Evolutionary conservation across 257 asterid genomes (phyloP), one percentile per base, ranked within the genome.

Genomic region (Fraxinus anomala): DNA sequence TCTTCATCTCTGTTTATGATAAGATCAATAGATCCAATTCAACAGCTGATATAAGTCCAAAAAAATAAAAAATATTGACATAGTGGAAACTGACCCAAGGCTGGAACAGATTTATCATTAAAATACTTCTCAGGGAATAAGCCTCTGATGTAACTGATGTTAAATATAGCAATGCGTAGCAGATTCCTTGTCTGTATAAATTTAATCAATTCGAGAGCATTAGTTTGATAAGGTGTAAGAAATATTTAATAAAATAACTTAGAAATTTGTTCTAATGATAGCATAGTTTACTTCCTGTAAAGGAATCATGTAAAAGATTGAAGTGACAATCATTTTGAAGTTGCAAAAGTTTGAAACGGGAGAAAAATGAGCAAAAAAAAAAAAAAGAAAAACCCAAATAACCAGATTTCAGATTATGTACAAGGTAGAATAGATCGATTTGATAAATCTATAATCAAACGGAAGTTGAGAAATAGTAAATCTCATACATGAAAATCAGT

Each of bases 131-230:
- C 98, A 56, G 98, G 98, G 80, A 91, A 94, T 77, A 95, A 96
- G 76, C 99, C 98, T 85, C 99, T 90, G 85, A 95, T 90, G 83
- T 92, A 95, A 82, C 99, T 92, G 73, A 95, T 93, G 86, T 95
- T 95, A 89, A 95, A 95, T 85, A 95, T 91, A 70, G 54, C 54
- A 44, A 44, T 44, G 1, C 54, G n/a, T 85, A 95, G 88, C 80
- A 95, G 91, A 77, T 93, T 91, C 89, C 96, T 42, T 4, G 99
- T 93, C 99, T 95, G 90, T 75, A 75, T 79, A 83, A 70, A 77
- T 70, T 59, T 24, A 76, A 73, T 34, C 33, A 73, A 34, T 73
- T 74, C 63, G 56, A 21, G 56, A 79, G 30, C 70, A 65, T 9
- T 26, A 39, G 26, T 21, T 67, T 12, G 39, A 68, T 13, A n/a